Evolutionary conservation across 1,284 basidiomycete genomes (phyloP), one percentile per base, ranked within the genome.

Genomic region (Cryptococcus hybrid): DNA sequence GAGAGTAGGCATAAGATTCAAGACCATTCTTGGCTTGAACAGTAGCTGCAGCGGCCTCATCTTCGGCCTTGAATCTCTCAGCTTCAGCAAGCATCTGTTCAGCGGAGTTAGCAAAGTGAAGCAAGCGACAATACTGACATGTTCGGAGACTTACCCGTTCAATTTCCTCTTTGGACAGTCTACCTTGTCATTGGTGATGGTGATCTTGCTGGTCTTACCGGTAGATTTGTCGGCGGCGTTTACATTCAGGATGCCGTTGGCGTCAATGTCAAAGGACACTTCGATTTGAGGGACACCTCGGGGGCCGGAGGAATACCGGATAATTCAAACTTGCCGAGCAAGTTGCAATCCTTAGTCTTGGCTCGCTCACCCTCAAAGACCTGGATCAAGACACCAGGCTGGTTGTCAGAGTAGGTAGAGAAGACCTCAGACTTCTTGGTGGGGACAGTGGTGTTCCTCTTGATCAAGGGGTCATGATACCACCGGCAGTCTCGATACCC

Each of bases 351-450:
- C 75, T 91, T 90, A 83, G 92, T 95, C 73, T 94, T 90, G 45
- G 92, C 94, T 70, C 93, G 92, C 82, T 97, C 94, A 77, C 93
- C 93, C 84, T 97, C 94, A 81, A 94, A 95, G 49, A 97, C 94
- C 69, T 92, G 93, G 90, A 97, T 95, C 63, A 91, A 92, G 80
- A 97, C 93, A 56, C 88, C 90, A 62, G 93, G 94, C 82, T 97
- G 93, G 84, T 97, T 97, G 84, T 97, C 94, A 84, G 95, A 92
- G 65, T 95, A 92, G 52, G 94, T 97, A 18, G 18, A 95, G 85
- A 97, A 97, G 57, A 88, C 88, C 75, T 92, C 84, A 48, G 90
- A 92, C 83, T 96, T 96, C 86, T 92, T 95, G 78, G 92, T 91
- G 59, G 94, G 93, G 79, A 97, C 94, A 69, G 92, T 90, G 64